phyloP scores from a whole-genome alignment of 2,329 filamentous ascomycete genomes.

The Cryphonectria parasitica region DNA sequence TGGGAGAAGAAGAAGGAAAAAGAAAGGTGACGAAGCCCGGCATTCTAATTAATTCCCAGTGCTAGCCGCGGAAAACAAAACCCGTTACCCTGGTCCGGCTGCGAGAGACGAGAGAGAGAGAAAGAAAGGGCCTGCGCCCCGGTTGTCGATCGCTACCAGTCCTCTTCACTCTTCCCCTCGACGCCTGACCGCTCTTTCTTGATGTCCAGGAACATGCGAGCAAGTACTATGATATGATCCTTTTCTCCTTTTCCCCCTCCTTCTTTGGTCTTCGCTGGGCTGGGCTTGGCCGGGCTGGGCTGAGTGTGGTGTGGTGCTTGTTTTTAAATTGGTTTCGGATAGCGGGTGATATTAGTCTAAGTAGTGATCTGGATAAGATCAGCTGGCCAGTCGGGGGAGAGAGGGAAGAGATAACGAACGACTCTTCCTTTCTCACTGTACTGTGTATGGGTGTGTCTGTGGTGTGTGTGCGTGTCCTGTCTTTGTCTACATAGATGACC shows the following conservation, averaged over 20 bases:
- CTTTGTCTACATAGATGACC: not conserved
- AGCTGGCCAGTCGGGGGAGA: not conserved
- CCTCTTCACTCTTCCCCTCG: not conserved
- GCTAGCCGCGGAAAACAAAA: not conserved
- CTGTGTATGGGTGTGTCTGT: not conserved
- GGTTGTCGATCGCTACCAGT: not conserved
- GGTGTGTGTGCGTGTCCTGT: no score
- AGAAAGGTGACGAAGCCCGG: not conserved
- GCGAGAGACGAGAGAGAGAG: not conserved
- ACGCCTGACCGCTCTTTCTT: constrained; percentile 4
- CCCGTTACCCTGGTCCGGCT: not conserved
- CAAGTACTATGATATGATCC: not conserved
- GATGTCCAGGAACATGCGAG: not conserved
- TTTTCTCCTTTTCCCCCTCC: not conserved
- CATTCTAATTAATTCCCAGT: not conserved
- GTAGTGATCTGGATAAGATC: not conserved
- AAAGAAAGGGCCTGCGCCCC: not conserved
- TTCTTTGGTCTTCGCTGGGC: not conserved
- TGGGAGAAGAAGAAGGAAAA: not conserved
- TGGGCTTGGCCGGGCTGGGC: not conserved
- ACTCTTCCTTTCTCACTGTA: not conserved
- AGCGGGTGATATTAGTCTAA: not conserved
- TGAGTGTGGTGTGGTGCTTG: not conserved
- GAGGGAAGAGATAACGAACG: not conserved
- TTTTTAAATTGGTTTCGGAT: not conserved